These are phyloP conservation scores for Gyrodon lividus DNA, from an alignment of 768 basidiomycete species.

Conservation along the genomic window DNA sequence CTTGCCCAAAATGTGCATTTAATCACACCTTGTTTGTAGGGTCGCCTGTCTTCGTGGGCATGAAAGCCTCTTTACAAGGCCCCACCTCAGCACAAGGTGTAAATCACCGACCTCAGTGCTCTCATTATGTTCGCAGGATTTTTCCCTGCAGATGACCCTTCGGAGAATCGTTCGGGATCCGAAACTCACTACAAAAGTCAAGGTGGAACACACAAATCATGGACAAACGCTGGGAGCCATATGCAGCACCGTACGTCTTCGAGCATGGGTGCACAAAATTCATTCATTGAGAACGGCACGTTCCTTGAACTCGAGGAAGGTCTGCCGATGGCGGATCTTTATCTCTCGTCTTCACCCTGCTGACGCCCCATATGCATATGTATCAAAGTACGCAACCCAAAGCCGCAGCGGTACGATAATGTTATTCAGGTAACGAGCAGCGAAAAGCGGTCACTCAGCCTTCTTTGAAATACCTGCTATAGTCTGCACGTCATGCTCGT, in stretches of 20 bases:
- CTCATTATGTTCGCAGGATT: background rate
- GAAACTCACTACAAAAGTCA: background rate
- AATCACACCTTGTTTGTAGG: background rate
- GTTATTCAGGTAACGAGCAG: background rate
- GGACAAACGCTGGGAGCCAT: background rate
- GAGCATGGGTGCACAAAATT: background rate
- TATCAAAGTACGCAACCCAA: background rate
- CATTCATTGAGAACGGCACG: background rate
- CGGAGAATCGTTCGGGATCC: background rate
- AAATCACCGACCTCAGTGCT: background rate
- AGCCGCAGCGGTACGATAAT: background rate
- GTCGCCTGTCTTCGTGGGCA: background rate
- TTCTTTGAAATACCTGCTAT: background rate
- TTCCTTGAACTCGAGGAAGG: background rate
- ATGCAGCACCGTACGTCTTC: background rate
- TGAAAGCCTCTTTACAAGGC: background rate
- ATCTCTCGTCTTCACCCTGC: background rate
- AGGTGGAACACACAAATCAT: background rate
- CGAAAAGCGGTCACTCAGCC: background rate
- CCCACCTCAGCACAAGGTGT: background rate
- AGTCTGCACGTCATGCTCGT: conserved; percentile 6
- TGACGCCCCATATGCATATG: background rate
- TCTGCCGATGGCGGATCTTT: background rate
- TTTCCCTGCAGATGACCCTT: background rate
- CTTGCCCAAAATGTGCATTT: background rate